Evolutionary conservation across 768 basidiomycete genomes (phyloP), one percentile per base, ranked within the genome.

Genomic region (Tylopilus felleus): DNA sequence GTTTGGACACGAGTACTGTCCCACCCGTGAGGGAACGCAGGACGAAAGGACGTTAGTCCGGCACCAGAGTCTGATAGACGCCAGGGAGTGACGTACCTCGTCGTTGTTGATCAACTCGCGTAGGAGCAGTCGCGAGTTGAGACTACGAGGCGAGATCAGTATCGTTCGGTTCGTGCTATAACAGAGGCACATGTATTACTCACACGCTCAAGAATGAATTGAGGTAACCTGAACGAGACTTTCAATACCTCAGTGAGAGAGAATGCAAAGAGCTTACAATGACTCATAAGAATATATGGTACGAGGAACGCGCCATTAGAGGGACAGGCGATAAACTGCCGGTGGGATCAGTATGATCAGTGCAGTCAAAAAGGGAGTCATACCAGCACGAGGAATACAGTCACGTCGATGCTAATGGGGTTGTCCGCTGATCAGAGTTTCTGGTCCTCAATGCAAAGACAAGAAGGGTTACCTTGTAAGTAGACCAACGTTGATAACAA

Each of bases 171-270:
- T 7, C 17, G 3, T 5, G 16, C 7, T 25, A 23, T 21, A 14
- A 17, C 6, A 12, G 27, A 8, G 12, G 35, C 10, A 8, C 22
- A 8, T 3, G 10, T 13, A 31, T 1, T 22, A 25, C 73, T 62
- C 55, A 73, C 72, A 73, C 65, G 52, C 72, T 73, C 49, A 73
- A 51, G 49, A 74, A 73, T 21, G 73, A 73, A 42, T 73, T 74
- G 46, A 73, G 63, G 60, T 73, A 74, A 55, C 65, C 72, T 73
- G 33, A n/a, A 4, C 12, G 31, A 16, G 17, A 13, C 5, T n/a
- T 17, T 38, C 22, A 14, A 54, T 27, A 4, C 33, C n/a, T 41
- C 2, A 1, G 19, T 4, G 13, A 6, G 17, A 57, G 29, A 43
- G 47, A 6, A 8, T 1, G 23, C 1, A 8, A 2, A 21, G 7